These are phyloP conservation scores for Magnolia sinica DNA, from an alignment of 164 flowering plant species.

Conservation along the genomic window DNA sequence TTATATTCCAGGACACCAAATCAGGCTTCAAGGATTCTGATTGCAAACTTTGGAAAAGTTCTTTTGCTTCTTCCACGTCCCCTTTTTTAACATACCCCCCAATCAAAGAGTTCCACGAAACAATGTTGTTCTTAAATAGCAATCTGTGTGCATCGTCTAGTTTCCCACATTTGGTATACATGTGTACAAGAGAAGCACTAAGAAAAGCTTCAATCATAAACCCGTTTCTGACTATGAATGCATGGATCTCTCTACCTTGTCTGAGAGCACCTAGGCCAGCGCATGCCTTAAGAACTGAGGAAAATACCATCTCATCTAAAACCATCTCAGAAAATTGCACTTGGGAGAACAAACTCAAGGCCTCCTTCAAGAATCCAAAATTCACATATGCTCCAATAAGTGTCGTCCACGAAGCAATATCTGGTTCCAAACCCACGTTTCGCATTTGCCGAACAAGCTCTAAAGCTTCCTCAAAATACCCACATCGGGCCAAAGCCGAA, in stretches of 20 bases:
- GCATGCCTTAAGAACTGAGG: constrained; percentile 12
- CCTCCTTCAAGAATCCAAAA: constrained; percentile 10
- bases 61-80: constrained; percentile 5
- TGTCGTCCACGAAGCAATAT: constrained; percentile 18
- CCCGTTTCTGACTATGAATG: constrained; percentile 7
- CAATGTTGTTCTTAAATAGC: constrained; percentile 6
- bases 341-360: constrained; percentile 8
- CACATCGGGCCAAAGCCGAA: constrained; percentile 9
- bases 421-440: constrained; percentile 13
- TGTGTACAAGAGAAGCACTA: constrained; percentile 11
- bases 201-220: neutral
- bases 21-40: constrained; percentile 7
- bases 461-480: constrained; percentile 13
- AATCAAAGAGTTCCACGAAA: constrained; percentile 16
- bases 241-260: constrained; percentile 18
- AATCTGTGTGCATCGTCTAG: constrained; percentile 4
- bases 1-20: constrained; percentile 16
- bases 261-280: constrained; percentile 9
- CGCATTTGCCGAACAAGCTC: constrained; percentile 16
- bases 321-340: neutral
- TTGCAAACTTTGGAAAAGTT: constrained; percentile 8
- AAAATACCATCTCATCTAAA: constrained; percentile 11
- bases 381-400: constrained; percentile 11
- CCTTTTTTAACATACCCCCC: constrained; percentile 5
- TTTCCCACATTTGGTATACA: constrained; percentile 14